Conservation (phyloP, 441 rosid species). For the Gossypium gossypioides region DNA sequence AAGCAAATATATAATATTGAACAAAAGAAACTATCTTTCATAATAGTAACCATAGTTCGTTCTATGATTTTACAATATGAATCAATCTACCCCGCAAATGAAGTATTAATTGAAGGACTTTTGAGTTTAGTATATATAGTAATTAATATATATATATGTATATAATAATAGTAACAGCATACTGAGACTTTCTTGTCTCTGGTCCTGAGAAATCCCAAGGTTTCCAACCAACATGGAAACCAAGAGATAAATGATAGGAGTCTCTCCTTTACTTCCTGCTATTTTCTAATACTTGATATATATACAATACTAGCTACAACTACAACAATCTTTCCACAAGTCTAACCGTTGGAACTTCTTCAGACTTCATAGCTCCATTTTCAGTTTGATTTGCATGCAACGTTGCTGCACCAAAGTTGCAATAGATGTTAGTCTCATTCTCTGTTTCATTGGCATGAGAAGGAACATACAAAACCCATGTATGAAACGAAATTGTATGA, state of each 20-base stretch:
- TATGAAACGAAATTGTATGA: not conserved
- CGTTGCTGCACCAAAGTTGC: slow-evolving; percentile 31
- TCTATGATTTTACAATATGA: slow-evolving; percentile 27
- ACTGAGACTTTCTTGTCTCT: slow-evolving; percentile 18
- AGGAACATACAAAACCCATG: not conserved
- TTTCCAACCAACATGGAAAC: slow-evolving; percentile 27
- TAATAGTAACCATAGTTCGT: slow-evolving; percentile 6
- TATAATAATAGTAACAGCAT: slow-evolving; percentile 14
- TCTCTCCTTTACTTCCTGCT: slow-evolving; percentile 26
- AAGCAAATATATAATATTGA: not conserved
- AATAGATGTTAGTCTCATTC: slow-evolving; percentile 7
- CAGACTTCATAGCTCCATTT: slow-evolving; percentile 61
- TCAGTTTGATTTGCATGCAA: slow-evolving; percentile 48
- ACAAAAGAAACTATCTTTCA: slow-evolving; percentile 4
- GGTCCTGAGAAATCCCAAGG: slow-evolving; percentile 20
- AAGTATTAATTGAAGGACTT: slow-evolving; percentile 28
- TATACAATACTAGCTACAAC: slow-evolving; percentile 34
- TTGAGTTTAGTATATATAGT: slow-evolving; percentile 18
- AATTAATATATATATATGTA: not conserved
- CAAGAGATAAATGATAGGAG: slow-evolving; percentile 25
- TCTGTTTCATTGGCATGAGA: not conserved
- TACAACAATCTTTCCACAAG: not conserved
- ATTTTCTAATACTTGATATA: slow-evolving; percentile 30
- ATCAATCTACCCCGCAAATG: slow-evolving; percentile 23
- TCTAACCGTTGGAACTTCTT: slow-evolving; percentile 8